phyloP scores from a whole-genome alignment of 805 yeast species.

The Jamesozyma spencerorum region DNA sequence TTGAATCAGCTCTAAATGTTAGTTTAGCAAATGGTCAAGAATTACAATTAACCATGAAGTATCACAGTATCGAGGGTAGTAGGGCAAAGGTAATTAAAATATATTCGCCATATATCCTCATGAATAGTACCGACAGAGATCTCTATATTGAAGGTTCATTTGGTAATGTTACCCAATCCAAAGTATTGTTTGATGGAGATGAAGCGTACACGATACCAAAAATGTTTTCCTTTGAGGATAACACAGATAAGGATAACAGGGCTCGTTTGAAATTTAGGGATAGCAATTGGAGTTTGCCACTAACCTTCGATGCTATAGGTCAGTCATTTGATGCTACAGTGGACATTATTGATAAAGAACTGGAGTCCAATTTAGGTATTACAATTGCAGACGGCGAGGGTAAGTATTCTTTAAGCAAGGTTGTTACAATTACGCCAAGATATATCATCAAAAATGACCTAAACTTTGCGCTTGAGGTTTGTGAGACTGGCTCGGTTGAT shows the following conservation, averaged over 20 bases:
- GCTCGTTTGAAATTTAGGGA: conserved; percentile 59
- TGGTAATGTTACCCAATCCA: conserved; percentile 43
- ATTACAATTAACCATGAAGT: conserved; percentile 55
- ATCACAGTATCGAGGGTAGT: conserved; percentile 41
- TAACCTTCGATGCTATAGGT: conserved; percentile 87
- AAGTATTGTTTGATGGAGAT: conserved; percentile 25
- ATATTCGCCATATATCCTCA: conserved; percentile 76
- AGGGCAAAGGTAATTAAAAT: conserved; percentile 54
- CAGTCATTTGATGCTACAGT: conserved; percentile 53
- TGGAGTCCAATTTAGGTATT: conserved; percentile 70
- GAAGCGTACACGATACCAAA: conserved; percentile 42
- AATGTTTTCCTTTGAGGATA: conserved; percentile 75
- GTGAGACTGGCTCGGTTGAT: conserved; percentile 60
- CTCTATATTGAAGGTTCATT: conserved; percentile 49
- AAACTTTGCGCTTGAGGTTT: conserved; percentile 45
- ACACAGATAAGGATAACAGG: conserved; percentile 50
- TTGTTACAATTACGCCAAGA: conserved; percentile 75
- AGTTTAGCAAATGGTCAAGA: conserved; percentile 58
- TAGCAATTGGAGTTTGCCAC: conserved; percentile 60
- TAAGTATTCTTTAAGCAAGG: conserved; percentile 63
- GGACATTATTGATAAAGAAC: conserved; percentile 40
- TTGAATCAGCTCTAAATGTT: conserved; percentile 46
- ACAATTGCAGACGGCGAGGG: conserved; percentile 78
- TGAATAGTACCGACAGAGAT: conserved; percentile 70
- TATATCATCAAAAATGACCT: conserved; percentile 62